Evolutionary conservation across 2,329 filamentous ascomycete genomes (phyloP).

Genomic region (Teratosphaeria epicoccoides): DNA sequence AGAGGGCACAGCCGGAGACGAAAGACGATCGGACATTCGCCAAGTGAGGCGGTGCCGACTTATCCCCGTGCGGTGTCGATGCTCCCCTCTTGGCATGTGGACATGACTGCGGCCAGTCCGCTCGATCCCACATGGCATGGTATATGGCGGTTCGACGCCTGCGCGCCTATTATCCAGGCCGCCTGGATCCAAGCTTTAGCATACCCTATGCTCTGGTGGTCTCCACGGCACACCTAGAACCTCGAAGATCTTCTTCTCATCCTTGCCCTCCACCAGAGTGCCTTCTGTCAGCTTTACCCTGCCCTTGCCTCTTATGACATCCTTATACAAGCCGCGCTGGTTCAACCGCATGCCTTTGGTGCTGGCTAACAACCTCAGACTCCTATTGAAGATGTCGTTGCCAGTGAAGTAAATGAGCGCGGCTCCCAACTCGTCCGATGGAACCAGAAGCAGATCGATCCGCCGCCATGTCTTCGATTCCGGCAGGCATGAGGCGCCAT

Average conservation of each 20-base stretch:
- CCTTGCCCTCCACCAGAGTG: conserved; percentile 58
- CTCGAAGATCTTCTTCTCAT: conserved; percentile 74
- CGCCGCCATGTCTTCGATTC: conserved; percentile 57
- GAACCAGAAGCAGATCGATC: conserved; percentile 77
- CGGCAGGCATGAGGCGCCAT: conserved; percentile 63
- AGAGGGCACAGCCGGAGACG: no score
- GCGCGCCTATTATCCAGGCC: no score
- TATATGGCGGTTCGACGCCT: no score
- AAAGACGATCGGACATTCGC: no score
- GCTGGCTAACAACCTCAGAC: conserved; percentile 65
- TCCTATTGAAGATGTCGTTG: conserved; percentile 89
- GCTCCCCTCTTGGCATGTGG: no score
- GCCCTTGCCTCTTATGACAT: conserved; percentile 52
- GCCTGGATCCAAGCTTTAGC: conserved; percentile 34
- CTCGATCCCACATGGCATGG: no score
- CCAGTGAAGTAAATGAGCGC: conserved; percentile 93
- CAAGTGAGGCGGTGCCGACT: no score
- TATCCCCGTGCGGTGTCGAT: no score
- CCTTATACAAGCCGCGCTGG: conserved; percentile 65
- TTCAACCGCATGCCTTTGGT: conserved; percentile 79
- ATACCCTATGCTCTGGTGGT: conserved; percentile 64
- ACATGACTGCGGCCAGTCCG: no score
- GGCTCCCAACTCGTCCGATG: conserved; percentile 66
- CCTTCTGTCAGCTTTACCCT: conserved; percentile 56
- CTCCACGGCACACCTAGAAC: conserved; percentile 76